Evolutionary conservation across 1,284 basidiomycete species (phyloP), one percentile per base, ranked within the genome.

Genomic region (Moesziomyces parantarcticus): DNA sequence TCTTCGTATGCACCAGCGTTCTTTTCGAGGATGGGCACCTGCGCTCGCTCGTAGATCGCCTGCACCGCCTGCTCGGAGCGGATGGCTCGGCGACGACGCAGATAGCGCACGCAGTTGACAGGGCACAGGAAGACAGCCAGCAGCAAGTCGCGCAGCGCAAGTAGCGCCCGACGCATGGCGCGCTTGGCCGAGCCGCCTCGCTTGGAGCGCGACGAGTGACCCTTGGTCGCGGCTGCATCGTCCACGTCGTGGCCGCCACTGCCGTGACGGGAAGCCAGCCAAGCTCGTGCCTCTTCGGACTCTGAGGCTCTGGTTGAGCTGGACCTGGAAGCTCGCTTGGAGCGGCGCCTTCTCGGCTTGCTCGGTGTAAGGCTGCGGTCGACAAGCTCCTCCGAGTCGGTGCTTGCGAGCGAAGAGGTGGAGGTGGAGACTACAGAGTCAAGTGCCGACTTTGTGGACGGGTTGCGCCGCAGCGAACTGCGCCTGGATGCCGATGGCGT

Each of bases 11-110:
- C 18, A 0, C 43, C 26, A 4, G 43, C 25, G 16, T 56, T 57
- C 42, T 72, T 72, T 23, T 72, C 69, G 18, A 72, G 50, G 18
- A 72, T 66, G 20, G 69, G 59, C 18, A 66, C 51, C 20, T 58
- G 55, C 3, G 62, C 54, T 36, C 55, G 58, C 16, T 66, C 55
- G 39, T 58, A 62, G 14, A 66, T 46, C 4, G 58, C 56, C 22
- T 72, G 58, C 18, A 62, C 52, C 0, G 58, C 63, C 39, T 62
- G 58, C 21, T 72, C 50, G 8, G 46, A 20, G 2, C 59, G 50
- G 13, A 58, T 42, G 1, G 25, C 41, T 14, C 52, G 58, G 5
- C 52, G 58, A 9, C 55, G 25, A 18, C 59, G 55, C 2, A 72
- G 36, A 22, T 63, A 57, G 21, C 60, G 70, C 5, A 73, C 50